These are phyloP conservation scores for Candida ortonii DNA, from an alignment of 805 yeast species.

Conservation along the genomic window DNA sequence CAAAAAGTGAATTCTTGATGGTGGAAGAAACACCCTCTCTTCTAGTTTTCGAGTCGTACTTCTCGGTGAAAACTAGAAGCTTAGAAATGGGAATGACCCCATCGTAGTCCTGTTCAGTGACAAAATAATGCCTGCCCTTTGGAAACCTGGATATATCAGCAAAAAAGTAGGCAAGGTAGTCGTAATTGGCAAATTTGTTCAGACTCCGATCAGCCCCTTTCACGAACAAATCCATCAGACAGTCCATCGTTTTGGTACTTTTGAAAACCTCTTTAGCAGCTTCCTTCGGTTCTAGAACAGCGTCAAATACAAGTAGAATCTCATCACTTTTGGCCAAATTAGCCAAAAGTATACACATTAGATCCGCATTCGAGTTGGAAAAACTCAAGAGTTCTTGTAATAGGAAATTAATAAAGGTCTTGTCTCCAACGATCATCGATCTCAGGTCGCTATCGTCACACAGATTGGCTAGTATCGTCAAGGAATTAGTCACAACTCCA, in stretches of 20 bases:
- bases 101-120: slow-evolving; percentile 70
- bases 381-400: slow-evolving; percentile 50
- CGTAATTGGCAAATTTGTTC: slow-evolving; percentile 71
- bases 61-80: slow-evolving; percentile 76
- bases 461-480: slow-evolving; percentile 78
- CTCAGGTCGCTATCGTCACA: slow-evolving; percentile 71
- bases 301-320: slow-evolving; percentile 50
- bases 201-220: slow-evolving; percentile 73
- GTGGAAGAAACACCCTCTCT: slow-evolving; percentile 93
- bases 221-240: slow-evolving; percentile 85
- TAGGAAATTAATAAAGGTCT: slow-evolving; percentile 48
- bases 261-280: slow-evolving; percentile 50
- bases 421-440: slow-evolving; percentile 62
- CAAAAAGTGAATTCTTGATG: slow-evolving; percentile 85
- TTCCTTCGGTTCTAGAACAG: slow-evolving; percentile 32
- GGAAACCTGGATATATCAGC: slow-evolving; percentile 82
- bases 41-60: slow-evolving; percentile 71
- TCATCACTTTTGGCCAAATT: slow-evolving; percentile 79
- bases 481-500: slow-evolving; percentile 59
- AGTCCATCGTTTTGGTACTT: slow-evolving; percentile 62
- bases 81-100: slow-evolving; percentile 77
- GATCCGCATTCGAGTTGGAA: slow-evolving; percentile 67
- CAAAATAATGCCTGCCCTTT: slow-evolving; percentile 73
- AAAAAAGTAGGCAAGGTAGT: slow-evolving; percentile 82
- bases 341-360: slow-evolving; percentile 78